These are phyloP conservation scores for Starmerella apis DNA, from an alignment of 805 yeast genomes.

Conservation along the genomic window DNA sequence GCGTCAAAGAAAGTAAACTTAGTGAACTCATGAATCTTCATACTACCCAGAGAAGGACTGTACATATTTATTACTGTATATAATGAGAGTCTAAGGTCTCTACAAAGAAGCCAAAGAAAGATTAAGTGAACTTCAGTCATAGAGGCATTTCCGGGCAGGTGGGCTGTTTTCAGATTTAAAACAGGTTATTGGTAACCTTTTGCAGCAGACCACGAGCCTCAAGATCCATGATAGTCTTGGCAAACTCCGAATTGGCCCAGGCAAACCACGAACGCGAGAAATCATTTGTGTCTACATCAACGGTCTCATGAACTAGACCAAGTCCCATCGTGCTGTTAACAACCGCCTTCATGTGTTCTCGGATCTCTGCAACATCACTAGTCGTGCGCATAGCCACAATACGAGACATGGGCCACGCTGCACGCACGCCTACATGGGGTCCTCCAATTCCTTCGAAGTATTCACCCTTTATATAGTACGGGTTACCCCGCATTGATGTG, in stretches of 20 bases:
- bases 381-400: slow-evolving; percentile 64
- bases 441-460: slow-evolving; percentile 76
- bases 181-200: slow-evolving; percentile 17
- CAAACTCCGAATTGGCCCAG: slow-evolving; percentile 90
- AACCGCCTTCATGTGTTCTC: slow-evolving; percentile 39
- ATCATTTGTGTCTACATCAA: slow-evolving; percentile 48
- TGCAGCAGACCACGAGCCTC: slow-evolving; percentile 39
- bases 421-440: slow-evolving; percentile 70
- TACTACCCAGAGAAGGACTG: background rate
- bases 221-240: slow-evolving; percentile 68
- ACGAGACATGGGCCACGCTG: slow-evolving; percentile 91
- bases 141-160: too few relatives aligned
- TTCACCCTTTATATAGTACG: slow-evolving; percentile 57
- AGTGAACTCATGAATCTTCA: too few relatives aligned
- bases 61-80: background rate
- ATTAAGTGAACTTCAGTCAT: too few relatives aligned
- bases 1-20: background rate
- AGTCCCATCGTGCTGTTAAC: slow-evolving; percentile 57
- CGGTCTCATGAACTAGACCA: slow-evolving; percentile 78
- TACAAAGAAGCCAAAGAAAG: background rate
- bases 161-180: too few relatives aligned
- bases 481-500: slow-evolving; percentile 58
- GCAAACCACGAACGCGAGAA: slow-evolving; percentile 86
- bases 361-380: slow-evolving; percentile 60
- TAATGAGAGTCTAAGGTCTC: background rate